phyloP scores from a whole-genome alignment of 371 early-diverging fungal species.

The Capillidium rhysosporum region DNA sequence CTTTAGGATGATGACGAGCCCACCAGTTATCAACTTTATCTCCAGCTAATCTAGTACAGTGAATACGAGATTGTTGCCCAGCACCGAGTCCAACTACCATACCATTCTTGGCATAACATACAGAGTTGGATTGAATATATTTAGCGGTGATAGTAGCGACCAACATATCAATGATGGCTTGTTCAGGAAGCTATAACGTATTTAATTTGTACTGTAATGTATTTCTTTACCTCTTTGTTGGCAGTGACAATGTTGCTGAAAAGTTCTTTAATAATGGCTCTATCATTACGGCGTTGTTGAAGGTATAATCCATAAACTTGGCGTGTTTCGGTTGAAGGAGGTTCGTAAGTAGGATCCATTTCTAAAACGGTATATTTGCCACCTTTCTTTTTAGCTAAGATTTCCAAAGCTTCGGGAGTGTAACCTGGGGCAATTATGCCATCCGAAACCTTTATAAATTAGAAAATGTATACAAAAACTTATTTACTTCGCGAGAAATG shows the following conservation, averaged over 20 bases:
- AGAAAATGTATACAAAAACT: neutral
- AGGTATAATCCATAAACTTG: slow-evolving; percentile 84
- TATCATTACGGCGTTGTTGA: slow-evolving; percentile 80
- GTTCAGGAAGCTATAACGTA: slow-evolving; percentile 27
- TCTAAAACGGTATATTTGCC: slow-evolving; percentile 87
- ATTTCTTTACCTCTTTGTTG: slow-evolving; percentile 30
- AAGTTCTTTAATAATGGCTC: slow-evolving; percentile 40
- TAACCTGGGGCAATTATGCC: slow-evolving; percentile 93
- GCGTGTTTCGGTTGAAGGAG: slow-evolving; percentile 61
- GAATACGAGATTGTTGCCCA: slow-evolving; percentile 95
- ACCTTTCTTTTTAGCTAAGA: slow-evolving; percentile 82
- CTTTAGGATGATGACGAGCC: slow-evolving; percentile 87
- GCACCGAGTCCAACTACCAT: slow-evolving; percentile 97
- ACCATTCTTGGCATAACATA: slow-evolving; percentile 93
- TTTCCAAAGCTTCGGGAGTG: slow-evolving; percentile 67
- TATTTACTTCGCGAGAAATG: slow-evolving; percentile 61
- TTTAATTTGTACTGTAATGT: neutral
- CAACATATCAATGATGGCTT: slow-evolving; percentile 62
- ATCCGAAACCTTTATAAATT: slow-evolving; percentile 40
- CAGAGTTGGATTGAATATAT: slow-evolving; percentile 96
- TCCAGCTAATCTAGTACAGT: slow-evolving; percentile 94
- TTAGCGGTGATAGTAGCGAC: slow-evolving; percentile 94
- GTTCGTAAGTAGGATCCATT: slow-evolving; percentile 81
- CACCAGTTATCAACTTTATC: slow-evolving; percentile 98
- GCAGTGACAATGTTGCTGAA: slow-evolving; percentile 72